A percentile compares a stretch with the other conserved stretches of the same genome.
Evolutionary conservation across 495 filamentous ascomycete species (phyloP).

Genomic region (Penicillium argentinense): DNA sequence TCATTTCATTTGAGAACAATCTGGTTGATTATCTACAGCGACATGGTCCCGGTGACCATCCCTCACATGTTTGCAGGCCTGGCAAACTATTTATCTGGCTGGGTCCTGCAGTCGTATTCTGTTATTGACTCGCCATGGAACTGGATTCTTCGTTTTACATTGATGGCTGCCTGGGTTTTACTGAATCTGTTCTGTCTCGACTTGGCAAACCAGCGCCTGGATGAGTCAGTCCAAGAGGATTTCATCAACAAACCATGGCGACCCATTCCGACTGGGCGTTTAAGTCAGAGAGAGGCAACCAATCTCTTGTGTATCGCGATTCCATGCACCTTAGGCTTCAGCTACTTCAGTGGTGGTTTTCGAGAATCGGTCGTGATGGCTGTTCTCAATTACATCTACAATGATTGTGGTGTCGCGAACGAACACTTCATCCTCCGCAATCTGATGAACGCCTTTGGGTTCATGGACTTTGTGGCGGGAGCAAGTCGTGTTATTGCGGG

Average conservation of each 20-base stretch:
- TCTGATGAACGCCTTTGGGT: conserved; percentile 45
- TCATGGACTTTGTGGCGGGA: conserved; percentile 33
- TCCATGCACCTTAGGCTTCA: conserved; percentile 32
- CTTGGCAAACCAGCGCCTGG: conserved; percentile 11
- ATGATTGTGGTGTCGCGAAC: conserved; percentile 51
- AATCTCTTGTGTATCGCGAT: conserved; percentile 34
- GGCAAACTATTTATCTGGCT: neutral
- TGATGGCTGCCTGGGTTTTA: neutral
- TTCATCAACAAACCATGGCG: conserved; percentile 60
- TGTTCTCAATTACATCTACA: conserved; percentile 52
- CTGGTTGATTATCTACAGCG: neutral
- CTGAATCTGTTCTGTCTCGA: conserved; percentile 13
- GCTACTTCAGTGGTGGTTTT: conserved; percentile 2
- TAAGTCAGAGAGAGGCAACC: conserved; percentile 38
- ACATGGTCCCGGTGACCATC: neutral
- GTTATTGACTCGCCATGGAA: neutral
- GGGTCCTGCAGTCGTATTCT: neutral
- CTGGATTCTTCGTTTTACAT: neutral
- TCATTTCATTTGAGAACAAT: neutral
- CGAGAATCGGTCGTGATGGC: conserved; percentile 20
- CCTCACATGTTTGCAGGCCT: neutral
- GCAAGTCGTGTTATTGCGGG: conserved; percentile 17
- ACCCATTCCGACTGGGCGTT: conserved; percentile 43
- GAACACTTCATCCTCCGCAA: conserved; percentile 42
- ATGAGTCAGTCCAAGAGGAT: conserved; percentile 9